Percentiles rank a stretch among this genome's conserved stretches.
phyloP scores from a whole-genome alignment of 1,139 yeast genomes.

The Hemisphaericaspora xylofermentans region DNA sequence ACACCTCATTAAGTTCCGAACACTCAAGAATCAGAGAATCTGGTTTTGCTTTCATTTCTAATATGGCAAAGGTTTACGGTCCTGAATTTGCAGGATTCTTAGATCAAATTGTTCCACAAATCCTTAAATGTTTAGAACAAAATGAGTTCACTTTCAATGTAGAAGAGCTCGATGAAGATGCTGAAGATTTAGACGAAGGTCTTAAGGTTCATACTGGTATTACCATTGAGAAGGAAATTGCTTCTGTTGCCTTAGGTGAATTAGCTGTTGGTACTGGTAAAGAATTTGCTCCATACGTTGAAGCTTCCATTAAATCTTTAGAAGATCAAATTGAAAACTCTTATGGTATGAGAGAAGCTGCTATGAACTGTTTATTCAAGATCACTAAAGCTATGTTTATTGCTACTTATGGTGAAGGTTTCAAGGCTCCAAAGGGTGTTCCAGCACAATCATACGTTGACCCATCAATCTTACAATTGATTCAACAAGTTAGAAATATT shows the following conservation, averaged over 20 bases:
- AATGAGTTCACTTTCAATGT: conserved; percentile 65
- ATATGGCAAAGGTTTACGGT: conserved; percentile 93
- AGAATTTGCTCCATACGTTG: conserved; percentile 76
- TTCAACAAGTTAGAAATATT: conserved; percentile 63
- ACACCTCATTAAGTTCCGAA: conserved; percentile 72
- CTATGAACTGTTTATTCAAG: conserved; percentile 80
- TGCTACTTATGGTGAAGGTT: conserved; percentile 49
- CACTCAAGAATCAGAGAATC: conserved; percentile 89
- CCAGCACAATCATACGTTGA: conserved; percentile 63
- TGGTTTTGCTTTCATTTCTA: conserved; percentile 91
- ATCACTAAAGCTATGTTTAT: conserved; percentile 72
- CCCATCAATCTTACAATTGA: conserved; percentile 55
- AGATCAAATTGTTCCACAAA: conserved; percentile 78
- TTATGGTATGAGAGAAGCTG: conserved; percentile 89
- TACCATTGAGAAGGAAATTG: conserved; percentile 94
- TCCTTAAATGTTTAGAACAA: conserved; percentile 80
- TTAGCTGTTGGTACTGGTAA: conserved; percentile 84
- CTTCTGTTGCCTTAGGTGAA: conserved; percentile 90
- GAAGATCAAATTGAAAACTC: conserved; percentile 79
- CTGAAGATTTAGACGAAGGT: conserved; percentile 65
- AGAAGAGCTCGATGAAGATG: conserved; percentile 44
- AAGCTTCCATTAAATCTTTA: conserved; percentile 64
- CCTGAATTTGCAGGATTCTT: conserved; percentile 86
- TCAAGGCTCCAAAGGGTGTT: conserved; percentile 70
- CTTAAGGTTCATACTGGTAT: conserved; percentile 79